Evolutionary conservation across 179 eudicot genomes (phyloP), one percentile per base, ranked within the genome.

Genomic region (Pouteria campechiana): DNA sequence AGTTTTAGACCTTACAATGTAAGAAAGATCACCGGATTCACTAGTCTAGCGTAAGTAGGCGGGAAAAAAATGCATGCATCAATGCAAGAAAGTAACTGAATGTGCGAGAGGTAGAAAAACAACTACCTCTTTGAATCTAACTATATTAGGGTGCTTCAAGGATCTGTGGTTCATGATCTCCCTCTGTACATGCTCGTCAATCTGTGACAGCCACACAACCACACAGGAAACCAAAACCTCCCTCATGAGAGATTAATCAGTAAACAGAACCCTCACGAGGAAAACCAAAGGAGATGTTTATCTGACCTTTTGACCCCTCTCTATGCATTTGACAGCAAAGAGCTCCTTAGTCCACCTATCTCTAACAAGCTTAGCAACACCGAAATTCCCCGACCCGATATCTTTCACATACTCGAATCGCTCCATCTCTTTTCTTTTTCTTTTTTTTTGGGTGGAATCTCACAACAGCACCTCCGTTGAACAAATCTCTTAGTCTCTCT

Each of bases 101-200:
- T n/a, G n/a, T n/a, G n/a, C n/a, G n/a, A n/a, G n/a, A n/a, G n/a
- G n/a, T n/a, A n/a, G n/a, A n/a, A n/a, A n/a, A n/a, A n/a, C n/a
- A n/a, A 27, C 31, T 58, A 84, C 95, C 95, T 84, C 92, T 52
- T 84, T 84, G 54, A 84, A 84, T 49, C 79, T 58, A 9, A 84
- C 57, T 3, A 83, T 87, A 35, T 83, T 83, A 4, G 96, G 94
- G 55, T 83, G 94, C 60, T 59, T 72, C 58, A 82, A 55, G 29
- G 85, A 72, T 46, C 75, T 70, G 58, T 86, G 93, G 42, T 82
- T 78, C 76, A 78, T 80, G 37, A 83, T 83, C 49, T 86, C 93
- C 62, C 88, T 68, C 46, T 78, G 78, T 32, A 76, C 93, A 64
- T 71, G 72, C 39, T 82, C 96, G 64, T 86, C 96, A 73, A 86